Evolutionary conservation across 129 eudicot species (phyloP), one percentile per base, ranked within the genome.

Genomic region (Pseudognaphalium luteoalbum): DNA sequence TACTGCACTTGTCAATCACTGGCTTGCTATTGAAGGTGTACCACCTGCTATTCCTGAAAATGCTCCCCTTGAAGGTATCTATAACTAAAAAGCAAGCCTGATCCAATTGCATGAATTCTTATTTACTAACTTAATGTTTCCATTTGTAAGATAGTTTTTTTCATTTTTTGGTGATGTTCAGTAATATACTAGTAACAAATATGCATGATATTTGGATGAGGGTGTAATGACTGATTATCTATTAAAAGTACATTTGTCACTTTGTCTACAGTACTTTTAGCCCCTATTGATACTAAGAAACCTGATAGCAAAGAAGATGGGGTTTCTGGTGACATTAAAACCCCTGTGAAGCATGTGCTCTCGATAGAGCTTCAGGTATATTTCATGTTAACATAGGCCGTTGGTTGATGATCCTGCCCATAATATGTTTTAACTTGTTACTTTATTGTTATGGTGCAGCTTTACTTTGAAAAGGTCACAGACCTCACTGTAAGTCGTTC

Each of bases 21-120:
- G 99, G 97, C 84, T 95, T 76, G 97, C 99, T 42, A 80, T 95
- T 77, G 99, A 95, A 83, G 99, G 97, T 20, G 92, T 95, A 73
- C 97, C 91, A 61, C 99, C 99, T 83, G 89, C 96, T 10, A 88
- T 88, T 80, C 92, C 97, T 21, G 97, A 87, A 83, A 91, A 91
- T 75, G 86, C 92, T 80, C 89, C 92, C 22, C 78, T 81, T 42
- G 96, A 95, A 86, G 97, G 97, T 87, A 73, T 72, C 68, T 32
- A 32, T 4, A 75, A 21, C 68, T 42, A 65, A 17, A 7, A 6
- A 6, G 2, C 28, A 54, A 16, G 10, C 28, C 22, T 21, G 28
- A n/a, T 57, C 28, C 29, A 57, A 2, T 8, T 57, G 25, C 25
- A 17, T 16, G 29, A 20, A 14, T 50, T n/a, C 32, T 85, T 25